These are phyloP conservation scores for Penicillium vulpinum DNA, from an alignment of 2,329 filamentous ascomycete species.

Conservation along the genomic window DNA sequence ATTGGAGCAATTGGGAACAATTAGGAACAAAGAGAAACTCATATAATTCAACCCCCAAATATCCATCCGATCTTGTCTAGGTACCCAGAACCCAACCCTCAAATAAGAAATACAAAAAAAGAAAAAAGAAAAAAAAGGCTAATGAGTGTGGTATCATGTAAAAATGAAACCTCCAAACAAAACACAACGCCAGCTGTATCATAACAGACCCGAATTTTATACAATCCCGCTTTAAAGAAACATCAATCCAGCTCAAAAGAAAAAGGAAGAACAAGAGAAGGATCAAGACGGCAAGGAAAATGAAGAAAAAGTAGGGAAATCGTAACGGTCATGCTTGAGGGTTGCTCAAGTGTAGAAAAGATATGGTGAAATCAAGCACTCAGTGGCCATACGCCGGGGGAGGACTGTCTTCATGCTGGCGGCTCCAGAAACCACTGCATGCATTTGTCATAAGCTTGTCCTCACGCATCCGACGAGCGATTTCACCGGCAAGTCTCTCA, in stretches of 20 bases:
- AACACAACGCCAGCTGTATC: conserved; percentile 27
- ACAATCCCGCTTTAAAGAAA: conserved; percentile 30
- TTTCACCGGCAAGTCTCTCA: conserved; percentile 82
- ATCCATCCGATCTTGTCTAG: neutral
- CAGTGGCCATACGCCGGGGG: conserved; percentile 49
- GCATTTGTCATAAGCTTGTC: conserved; percentile 61
- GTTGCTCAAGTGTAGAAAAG: conserved; percentile 8
- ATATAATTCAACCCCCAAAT: neutral
- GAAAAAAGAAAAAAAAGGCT: conserved; percentile 2
- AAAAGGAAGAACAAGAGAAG: neutral
- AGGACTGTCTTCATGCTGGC: conserved; percentile 40
- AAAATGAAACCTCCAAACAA: conserved; percentile 20
- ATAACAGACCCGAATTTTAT: conserved; percentile 25
- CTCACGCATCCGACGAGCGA: conserved; percentile 79
- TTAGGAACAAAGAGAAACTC: neutral
- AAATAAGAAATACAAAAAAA: conserved; percentile 8
- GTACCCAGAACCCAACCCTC: conserved; percentile 11
- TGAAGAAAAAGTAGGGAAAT: conserved; percentile 14
- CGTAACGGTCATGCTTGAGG: conserved; percentile 23
- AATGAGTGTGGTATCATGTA: conserved; percentile 35
- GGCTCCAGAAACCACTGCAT: conserved; percentile 41
- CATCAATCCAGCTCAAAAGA: conserved; percentile 6
- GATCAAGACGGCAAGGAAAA: neutral
- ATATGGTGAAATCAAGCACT: conserved; percentile 4
- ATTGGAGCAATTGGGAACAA: neutral